Percentiles rank a stretch among this genome's conserved stretches.
Conservation (phyloP, 352 stramenopile genomes). For the Phytophthora hybrid region DNA sequence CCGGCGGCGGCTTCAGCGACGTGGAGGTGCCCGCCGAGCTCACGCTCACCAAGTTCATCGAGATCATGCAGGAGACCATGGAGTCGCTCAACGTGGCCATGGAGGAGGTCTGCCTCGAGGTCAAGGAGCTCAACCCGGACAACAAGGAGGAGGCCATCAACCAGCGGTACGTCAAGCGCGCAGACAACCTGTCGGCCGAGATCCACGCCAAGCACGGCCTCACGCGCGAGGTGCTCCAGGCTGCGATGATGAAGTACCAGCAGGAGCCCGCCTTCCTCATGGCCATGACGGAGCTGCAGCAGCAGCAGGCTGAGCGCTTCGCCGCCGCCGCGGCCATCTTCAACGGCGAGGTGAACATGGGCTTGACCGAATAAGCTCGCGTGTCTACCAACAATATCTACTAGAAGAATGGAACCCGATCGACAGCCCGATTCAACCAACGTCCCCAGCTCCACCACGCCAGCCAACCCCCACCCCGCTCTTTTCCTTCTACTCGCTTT, state of each 20-base stretch:
- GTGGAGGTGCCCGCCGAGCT: constrained; percentile 85
- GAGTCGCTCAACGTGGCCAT: constrained; percentile 91
- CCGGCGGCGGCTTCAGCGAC: constrained; percentile 79
- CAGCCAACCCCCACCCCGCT: constrained; percentile 27
- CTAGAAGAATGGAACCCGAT: constrained; percentile 46
- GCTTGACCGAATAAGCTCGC: constrained; percentile 69
- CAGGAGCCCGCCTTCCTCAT: constrained; percentile 89
- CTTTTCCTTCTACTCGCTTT: constrained; percentile 24
- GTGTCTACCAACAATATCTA: constrained; percentile 42
- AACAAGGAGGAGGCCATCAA: constrained; percentile 93
- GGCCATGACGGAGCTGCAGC: constrained; percentile 89
- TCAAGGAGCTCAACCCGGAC: constrained; percentile 88
- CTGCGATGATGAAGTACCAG: constrained; percentile 93
- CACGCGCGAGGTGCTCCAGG: constrained; percentile 87
- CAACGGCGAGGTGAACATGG: constrained; percentile 92
- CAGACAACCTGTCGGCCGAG: constrained; percentile 82
- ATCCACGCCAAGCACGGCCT: constrained; percentile 91
- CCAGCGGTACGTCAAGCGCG: constrained; percentile 91
- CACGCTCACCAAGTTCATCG: constrained; percentile 88
- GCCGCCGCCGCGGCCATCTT: constrained; percentile 85
- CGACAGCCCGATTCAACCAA: constrained; percentile 29
- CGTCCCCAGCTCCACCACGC: constrained; percentile 10
- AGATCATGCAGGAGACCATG: constrained; percentile 93
- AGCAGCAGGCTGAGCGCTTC: constrained; percentile 88
- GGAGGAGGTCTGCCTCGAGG: constrained; percentile 89